Conservation (phyloP, 192 early-diverging fungal species). For the Backusella tuberculispora region DNA sequence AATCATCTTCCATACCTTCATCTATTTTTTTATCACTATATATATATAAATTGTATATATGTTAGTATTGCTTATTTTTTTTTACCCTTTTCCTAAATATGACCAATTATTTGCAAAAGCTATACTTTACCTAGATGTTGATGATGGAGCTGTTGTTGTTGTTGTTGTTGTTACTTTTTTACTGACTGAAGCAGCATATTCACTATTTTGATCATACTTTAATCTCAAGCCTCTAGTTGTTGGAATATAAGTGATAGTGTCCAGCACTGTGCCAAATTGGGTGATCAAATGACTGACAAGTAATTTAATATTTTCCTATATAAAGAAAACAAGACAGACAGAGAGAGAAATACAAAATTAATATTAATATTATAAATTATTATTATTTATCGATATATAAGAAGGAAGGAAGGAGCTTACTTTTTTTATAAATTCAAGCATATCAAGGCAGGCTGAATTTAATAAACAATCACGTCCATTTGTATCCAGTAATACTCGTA, state of each 20-base stretch:
- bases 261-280: conserved; percentile 61
- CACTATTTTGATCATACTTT: conserved; percentile 68
- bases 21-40: background rate
- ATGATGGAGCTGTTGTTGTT: background rate
- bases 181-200: conserved; percentile 41
- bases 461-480: conserved; percentile 79
- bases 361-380: background rate
- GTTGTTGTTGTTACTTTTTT: conserved; percentile 19
- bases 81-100: background rate
- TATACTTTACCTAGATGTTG: conserved; percentile 33
- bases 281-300: conserved; percentile 74
- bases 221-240: conserved; percentile 62
- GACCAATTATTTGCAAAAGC: conserved; percentile 27
- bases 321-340: too few relatives aligned
- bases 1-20: conserved; percentile 79
- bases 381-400: conserved; percentile 23
- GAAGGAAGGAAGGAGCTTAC: conserved; percentile 41
- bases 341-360: too few relatives aligned
- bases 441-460: conserved; percentile 89
- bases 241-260: conserved; percentile 61
- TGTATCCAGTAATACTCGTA: conserved; percentile 64
- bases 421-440: conserved; percentile 81
- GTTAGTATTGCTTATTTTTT: background rate
- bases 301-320: conserved; percentile 65
- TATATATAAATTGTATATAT: background rate